phyloP scores from a whole-genome alignment of 257 asterid species.

The Solanum lycopersicoides region DNA sequence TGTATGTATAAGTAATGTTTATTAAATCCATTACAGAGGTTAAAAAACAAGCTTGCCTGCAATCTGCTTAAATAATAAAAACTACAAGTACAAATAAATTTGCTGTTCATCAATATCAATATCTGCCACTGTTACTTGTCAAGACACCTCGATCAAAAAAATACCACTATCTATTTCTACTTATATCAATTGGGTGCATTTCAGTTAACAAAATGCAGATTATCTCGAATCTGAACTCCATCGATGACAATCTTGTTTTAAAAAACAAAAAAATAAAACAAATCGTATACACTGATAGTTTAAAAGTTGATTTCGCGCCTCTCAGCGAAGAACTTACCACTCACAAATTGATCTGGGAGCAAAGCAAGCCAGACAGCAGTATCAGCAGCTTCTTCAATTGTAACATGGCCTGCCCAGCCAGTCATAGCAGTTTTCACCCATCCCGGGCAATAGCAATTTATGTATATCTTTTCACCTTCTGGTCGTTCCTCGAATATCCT shows the following conservation, averaged over 20 bases:
- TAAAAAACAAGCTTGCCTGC: neutral
- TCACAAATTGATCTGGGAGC: constrained; percentile 43
- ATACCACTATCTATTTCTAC: neutral
- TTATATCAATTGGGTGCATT: neutral
- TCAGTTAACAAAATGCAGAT: neutral
- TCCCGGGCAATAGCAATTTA: constrained; percentile 85
- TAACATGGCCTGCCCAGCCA: constrained; percentile 71
- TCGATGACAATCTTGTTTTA: neutral
- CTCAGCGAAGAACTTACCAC: constrained; percentile 79
- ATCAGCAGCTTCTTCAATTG: constrained; percentile 88
- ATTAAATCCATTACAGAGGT: neutral
- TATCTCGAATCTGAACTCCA: neutral
- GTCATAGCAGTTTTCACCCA: constrained; percentile 98
- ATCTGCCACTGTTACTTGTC: neutral
- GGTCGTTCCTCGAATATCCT: constrained; percentile 28
- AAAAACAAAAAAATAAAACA: neutral
- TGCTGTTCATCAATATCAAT: neutral
- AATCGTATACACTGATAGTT: neutral
- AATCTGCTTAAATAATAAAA: neutral
- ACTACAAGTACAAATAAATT: neutral
- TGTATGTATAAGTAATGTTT: neutral
- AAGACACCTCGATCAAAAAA: neutral
- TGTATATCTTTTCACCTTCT: constrained; percentile 55
- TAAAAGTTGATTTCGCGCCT: constrained; percentile 89
- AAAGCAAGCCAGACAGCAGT: constrained; percentile 94